Conservation (phyloP, 352 stramenopile genomes). For the Pythium angustatum region DNA sequence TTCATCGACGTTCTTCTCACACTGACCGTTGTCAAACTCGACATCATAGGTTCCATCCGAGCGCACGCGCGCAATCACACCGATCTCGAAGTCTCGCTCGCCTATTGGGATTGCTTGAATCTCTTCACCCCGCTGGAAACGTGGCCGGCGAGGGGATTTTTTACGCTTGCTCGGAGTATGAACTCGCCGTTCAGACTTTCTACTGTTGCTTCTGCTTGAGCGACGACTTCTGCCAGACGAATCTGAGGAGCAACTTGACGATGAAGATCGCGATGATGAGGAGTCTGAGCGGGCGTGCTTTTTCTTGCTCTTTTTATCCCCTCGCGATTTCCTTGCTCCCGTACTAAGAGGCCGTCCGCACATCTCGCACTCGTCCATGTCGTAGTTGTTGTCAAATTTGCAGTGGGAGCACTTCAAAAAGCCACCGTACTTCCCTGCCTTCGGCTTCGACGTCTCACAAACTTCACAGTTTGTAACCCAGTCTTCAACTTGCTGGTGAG, state of each 20-base stretch:
- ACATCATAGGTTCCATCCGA: conserved; percentile 65
- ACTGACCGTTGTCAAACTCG: conserved; percentile 62
- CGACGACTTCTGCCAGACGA: conserved; percentile 29
- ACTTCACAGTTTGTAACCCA: conserved; percentile 75
- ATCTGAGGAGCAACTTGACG: conserved; percentile 34
- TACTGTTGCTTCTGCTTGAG: conserved; percentile 33
- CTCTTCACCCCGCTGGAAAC: conserved; percentile 58
- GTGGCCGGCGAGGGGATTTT: conserved; percentile 22
- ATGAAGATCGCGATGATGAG: conserved; percentile 38
- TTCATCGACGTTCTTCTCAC: conserved; percentile 59
- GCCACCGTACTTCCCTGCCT: conserved; percentile 40
- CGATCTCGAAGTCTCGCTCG: conserved; percentile 47
- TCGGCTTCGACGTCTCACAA: conserved; percentile 67
- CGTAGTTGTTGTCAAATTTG: conserved; percentile 80
- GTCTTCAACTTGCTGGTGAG: conserved; percentile 67
- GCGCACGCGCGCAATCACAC: conserved; percentile 49
- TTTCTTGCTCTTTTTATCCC: conserved; percentile 35
- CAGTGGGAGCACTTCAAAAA: conserved; percentile 67
- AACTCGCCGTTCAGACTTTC: conserved; percentile 37
- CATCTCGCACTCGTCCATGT: conserved; percentile 69
- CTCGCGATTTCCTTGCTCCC: conserved; percentile 36
- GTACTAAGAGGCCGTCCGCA: conserved; percentile 46
- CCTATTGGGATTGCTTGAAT: conserved; percentile 61
- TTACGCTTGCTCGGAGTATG: conserved; percentile 9
- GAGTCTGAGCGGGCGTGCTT: conserved; percentile 41